phyloP scores from a whole-genome alignment of 1,139 yeast genomes.

The Geotrichum carabidarum region DNA sequence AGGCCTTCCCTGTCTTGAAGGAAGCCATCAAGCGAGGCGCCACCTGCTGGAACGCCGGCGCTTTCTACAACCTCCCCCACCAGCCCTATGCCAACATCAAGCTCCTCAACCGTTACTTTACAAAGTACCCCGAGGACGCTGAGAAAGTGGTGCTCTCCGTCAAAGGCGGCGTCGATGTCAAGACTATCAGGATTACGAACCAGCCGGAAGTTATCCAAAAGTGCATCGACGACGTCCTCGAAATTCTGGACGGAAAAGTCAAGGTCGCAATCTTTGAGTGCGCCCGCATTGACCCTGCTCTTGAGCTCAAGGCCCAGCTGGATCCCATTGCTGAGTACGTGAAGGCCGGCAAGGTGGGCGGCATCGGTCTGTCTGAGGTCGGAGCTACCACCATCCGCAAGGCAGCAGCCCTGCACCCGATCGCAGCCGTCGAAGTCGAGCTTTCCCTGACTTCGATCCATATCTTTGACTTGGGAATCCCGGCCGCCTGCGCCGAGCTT shows the following conservation, averaged over 20 bases:
- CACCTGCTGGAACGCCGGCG: slow-evolving; percentile 67
- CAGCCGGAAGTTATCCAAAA: slow-evolving; percentile 44
- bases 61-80: slow-evolving; percentile 60
- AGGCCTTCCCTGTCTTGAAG: slow-evolving; percentile 46
- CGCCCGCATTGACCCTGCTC: slow-evolving; percentile 58
- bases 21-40: slow-evolving; percentile 48
- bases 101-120: slow-evolving; percentile 54
- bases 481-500: slow-evolving; percentile 49
- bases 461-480: slow-evolving; percentile 55
- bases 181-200: slow-evolving; percentile 46
- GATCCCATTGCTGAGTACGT: slow-evolving; percentile 30
- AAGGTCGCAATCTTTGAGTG: slow-evolving; percentile 54
- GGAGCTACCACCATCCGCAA: slow-evolving; percentile 53
- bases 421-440: slow-evolving; percentile 71
- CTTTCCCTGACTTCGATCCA: slow-evolving; percentile 63
- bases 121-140: slow-evolving; percentile 50
- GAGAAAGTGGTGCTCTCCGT: slow-evolving; percentile 54
- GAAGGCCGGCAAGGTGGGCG: slow-evolving; percentile 46
- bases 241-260: slow-evolving; percentile 41
- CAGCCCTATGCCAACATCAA: slow-evolving; percentile 48
- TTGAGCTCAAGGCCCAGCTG: slow-evolving; percentile 37
- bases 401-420: slow-evolving; percentile 50
- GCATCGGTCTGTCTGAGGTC: slow-evolving; percentile 66
- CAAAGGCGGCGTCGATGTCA: slow-evolving; percentile 54
- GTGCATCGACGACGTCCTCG: slow-evolving; percentile 49